Percentiles rank a stretch among this genome's conserved stretches.
These are phyloP conservation scores for Agaricus blazei DNA, from an alignment of 768 basidiomycete species.

Conservation along the genomic window DNA sequence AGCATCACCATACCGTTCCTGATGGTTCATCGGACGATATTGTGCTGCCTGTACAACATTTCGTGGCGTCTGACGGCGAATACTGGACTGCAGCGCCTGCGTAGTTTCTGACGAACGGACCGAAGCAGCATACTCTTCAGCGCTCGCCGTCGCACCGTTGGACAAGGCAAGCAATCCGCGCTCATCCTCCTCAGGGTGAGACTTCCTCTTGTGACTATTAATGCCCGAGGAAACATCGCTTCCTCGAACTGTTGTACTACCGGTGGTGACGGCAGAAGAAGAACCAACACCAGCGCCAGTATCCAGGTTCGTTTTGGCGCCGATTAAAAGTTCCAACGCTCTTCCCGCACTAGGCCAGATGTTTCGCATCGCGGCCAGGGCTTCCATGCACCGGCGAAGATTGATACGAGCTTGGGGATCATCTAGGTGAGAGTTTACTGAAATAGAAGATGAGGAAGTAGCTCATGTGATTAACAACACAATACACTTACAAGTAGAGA, in stretches of 20 bases:
- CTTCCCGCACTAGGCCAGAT: conserved; percentile 77
- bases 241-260: neutral
- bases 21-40: neutral
- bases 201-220: conserved; percentile 54
- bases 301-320: conserved; percentile 42
- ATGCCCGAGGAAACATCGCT: conserved; percentile 11
- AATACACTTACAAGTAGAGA: conserved; percentile 54
- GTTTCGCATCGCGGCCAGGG: conserved; percentile 57
- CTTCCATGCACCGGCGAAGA: conserved; percentile 61
- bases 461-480: neutral
- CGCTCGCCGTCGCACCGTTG: conserved; percentile 5
- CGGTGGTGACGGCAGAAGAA: conserved; percentile 7
- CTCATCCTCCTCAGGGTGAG: conserved; percentile 25
- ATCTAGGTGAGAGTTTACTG: conserved; percentile 58
- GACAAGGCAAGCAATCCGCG: neutral
- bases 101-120: neutral
- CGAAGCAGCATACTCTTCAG: conserved; percentile 9
- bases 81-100: conserved; percentile 1
- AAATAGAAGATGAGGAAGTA: conserved; percentile 3
- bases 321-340: conserved; percentile 66
- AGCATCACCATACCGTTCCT: neutral
- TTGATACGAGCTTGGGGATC: conserved; percentile 69
- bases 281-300: conserved; percentile 16
- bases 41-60: neutral
- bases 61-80: neutral